Evolutionary conservation across 139 green algal species (phyloP).

Genomic region (Coelastrella sp.): DNA sequence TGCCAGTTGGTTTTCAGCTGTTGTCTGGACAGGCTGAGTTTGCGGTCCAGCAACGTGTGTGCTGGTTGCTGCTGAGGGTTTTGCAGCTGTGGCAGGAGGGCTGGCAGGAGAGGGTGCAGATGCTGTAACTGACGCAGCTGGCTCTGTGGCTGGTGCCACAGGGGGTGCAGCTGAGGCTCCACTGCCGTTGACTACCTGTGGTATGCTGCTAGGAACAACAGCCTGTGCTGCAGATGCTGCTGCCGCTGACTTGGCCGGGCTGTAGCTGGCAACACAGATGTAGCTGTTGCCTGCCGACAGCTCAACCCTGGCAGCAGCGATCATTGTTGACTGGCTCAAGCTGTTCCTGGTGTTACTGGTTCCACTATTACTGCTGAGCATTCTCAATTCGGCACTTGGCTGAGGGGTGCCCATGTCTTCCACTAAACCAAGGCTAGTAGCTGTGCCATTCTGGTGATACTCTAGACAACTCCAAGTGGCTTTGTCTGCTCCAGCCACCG

Average conservation of each 20-base stretch:
- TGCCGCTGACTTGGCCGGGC: background rate
- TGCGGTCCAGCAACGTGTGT: background rate
- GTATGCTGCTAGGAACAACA: background rate
- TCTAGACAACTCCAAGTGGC: background rate
- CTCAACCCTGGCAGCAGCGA: background rate
- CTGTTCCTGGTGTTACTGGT: background rate
- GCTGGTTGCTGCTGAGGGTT: background rate
- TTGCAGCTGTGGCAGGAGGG: background rate
- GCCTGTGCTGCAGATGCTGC: background rate
- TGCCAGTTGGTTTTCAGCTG: no score
- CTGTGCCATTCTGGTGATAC: background rate
- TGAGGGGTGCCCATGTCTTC: background rate
- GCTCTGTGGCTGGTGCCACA: background rate
- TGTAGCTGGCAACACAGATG: constrained; percentile 8
- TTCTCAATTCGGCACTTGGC: background rate
- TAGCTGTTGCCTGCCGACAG: background rate
- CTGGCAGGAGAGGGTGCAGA: background rate
- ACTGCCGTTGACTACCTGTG: background rate
- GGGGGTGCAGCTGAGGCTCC: background rate
- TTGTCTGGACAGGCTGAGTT: no score
- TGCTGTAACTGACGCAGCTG: background rate
- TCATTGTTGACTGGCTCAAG: background rate
- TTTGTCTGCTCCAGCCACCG: background rate
- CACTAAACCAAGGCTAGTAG: background rate
- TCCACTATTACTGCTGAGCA: background rate